Percentiles rank a stretch among this genome's conserved stretches.
Evolutionary conservation across 1,139 yeast genomes (phyloP).

Genomic region (Saccharomyces pastorianus): DNA sequence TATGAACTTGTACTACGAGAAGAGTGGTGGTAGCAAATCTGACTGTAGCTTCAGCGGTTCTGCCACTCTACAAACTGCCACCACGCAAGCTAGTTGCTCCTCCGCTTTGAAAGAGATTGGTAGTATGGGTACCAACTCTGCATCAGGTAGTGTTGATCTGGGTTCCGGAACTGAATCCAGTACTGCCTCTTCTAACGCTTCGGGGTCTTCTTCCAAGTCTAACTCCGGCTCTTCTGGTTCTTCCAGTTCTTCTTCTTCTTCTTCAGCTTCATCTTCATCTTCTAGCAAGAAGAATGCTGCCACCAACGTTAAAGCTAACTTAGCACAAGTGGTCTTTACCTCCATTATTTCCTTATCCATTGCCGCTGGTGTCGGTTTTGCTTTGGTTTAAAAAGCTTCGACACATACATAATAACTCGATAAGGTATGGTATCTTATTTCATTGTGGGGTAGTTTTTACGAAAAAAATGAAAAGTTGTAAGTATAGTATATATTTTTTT

Average conservation of each 20-base stretch:
- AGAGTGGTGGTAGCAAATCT: slow-evolving; percentile 32
- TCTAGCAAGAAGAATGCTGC: slow-evolving; percentile 26
- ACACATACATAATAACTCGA: not conserved
- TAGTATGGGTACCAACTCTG: slow-evolving; percentile 34
- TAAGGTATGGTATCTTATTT: not conserved
- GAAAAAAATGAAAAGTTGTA: not conserved
- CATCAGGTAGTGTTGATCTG: slow-evolving; percentile 36
- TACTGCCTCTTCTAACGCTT: slow-evolving; percentile 12
- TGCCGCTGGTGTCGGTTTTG: slow-evolving; percentile 49
- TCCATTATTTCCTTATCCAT: slow-evolving; percentile 63
- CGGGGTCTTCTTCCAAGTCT: slow-evolving; percentile 12
- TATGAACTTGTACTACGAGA: slow-evolving; percentile 58
- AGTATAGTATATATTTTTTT: not conserved
- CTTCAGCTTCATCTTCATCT: slow-evolving; percentile 28
- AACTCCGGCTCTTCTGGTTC: slow-evolving; percentile 14
- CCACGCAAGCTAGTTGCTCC: slow-evolving; percentile 50
- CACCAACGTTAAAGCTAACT: slow-evolving; percentile 37
- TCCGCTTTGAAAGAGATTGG: slow-evolving; percentile 38
- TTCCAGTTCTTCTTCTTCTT: slow-evolving; percentile 11
- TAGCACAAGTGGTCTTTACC: slow-evolving; percentile 72
- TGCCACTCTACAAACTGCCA: slow-evolving; percentile 42
- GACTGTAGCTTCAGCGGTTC: slow-evolving; percentile 68
- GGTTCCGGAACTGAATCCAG: slow-evolving; percentile 27
- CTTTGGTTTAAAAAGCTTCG: slow-evolving; percentile 37
- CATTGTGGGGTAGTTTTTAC: not conserved